phyloP scores from a whole-genome alignment of 306 rosid genomes.

The Cucumis hystrix region DNA sequence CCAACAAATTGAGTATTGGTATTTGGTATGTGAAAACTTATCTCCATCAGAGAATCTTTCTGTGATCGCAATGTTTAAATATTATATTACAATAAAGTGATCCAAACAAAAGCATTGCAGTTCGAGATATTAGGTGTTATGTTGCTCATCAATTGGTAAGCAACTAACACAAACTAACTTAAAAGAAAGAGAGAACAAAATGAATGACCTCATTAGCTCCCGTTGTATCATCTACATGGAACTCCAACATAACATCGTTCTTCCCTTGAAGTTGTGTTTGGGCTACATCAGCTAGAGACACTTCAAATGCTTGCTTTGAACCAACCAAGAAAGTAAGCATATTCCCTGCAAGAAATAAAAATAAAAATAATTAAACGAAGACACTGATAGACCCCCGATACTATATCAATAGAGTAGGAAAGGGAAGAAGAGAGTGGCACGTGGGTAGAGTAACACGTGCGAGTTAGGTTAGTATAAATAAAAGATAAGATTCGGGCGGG shows the following conservation, averaged over 20 bases:
- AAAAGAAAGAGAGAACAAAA: neutral
- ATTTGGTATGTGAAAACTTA: slow-evolving; percentile 92
- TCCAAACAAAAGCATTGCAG: neutral
- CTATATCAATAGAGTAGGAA: too few relatives aligned
- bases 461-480: too few relatives aligned
- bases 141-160: neutral
- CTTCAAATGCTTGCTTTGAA: slow-evolving; percentile 95
- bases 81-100: neutral
- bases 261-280: slow-evolving; percentile 95
- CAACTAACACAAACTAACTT: neutral
- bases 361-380: neutral
- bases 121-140: neutral
- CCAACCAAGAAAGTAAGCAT: slow-evolving; percentile 84
- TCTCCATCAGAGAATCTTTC: slow-evolving; percentile 99
- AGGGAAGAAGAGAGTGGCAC: too few relatives aligned
- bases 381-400: too few relatives aligned
- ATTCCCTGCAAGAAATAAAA: slow-evolving; percentile 34
- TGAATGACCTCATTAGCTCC: slow-evolving; percentile 90
- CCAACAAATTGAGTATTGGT: slow-evolving; percentile 96
- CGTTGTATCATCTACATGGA: slow-evolving; percentile 93
- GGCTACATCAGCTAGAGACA: slow-evolving; percentile 91
- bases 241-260: slow-evolving; percentile 85
- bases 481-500: too few relatives aligned
- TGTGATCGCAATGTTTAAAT: slow-evolving; percentile 21
- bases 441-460: too few relatives aligned